A percentile compares a stretch with the other conserved stretches of the same genome.
Evolutionary conservation across 441 rosid genomes (phyloP).

Genomic region (Erodium trifolium): DNA sequence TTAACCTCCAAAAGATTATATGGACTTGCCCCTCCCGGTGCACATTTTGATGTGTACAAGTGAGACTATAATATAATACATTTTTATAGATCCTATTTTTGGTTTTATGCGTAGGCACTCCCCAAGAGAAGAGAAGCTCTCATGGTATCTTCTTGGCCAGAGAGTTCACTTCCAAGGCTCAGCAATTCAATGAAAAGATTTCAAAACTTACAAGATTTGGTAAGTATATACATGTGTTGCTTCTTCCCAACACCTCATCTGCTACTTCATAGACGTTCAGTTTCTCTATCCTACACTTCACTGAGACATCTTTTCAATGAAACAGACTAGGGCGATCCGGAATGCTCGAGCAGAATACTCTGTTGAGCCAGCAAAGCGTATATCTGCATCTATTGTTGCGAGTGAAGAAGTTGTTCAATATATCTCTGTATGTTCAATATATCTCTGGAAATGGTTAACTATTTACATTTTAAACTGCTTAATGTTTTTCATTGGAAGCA

Average conservation of each 20-base stretch:
- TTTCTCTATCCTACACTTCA: neutral
- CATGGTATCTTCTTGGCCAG: slow-evolving; percentile 84
- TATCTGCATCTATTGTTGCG: slow-evolving; percentile 87
- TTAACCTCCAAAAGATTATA: no score
- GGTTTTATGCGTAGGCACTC: slow-evolving; percentile 52
- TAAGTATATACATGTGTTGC: slow-evolving; percentile 28
- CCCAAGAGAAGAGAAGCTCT: slow-evolving; percentile 69
- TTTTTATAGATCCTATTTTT: neutral
- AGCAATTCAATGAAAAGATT: slow-evolving; percentile 54
- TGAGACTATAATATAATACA: no score
- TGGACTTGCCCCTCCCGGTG: no score
- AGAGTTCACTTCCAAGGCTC: slow-evolving; percentile 60
- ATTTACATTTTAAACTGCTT: neutral
- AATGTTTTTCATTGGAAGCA: neutral
- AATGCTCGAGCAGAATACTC: slow-evolving; percentile 94
- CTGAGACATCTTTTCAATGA: slow-evolving; percentile 8
- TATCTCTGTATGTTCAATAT: slow-evolving; percentile 55
- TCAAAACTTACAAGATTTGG: slow-evolving; percentile 85
- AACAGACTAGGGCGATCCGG: slow-evolving; percentile 77
- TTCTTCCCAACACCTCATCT: slow-evolving; percentile 5
- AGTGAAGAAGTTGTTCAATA: slow-evolving; percentile 69
- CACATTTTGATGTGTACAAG: no score
- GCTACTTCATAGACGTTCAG: neutral
- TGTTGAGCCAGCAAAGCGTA: slow-evolving; percentile 87
- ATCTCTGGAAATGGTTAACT: slow-evolving; percentile 1